Percentiles rank a stretch among this genome's conserved stretches.
These are phyloP conservation scores for Phyllachora maydis DNA, from an alignment of 2,329 filamentous ascomycete genomes.

Conservation along the genomic window DNA sequence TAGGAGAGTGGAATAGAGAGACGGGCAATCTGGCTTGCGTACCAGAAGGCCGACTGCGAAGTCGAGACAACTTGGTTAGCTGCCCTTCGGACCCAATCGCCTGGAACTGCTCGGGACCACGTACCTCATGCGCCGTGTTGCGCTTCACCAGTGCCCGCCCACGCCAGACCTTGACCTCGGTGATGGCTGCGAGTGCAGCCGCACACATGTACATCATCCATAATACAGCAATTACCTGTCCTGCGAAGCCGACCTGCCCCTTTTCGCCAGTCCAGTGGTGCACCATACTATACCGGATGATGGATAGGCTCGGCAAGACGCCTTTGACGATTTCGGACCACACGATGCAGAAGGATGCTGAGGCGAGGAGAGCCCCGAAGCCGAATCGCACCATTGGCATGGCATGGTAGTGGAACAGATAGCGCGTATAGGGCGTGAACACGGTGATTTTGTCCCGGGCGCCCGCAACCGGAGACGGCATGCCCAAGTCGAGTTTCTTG, in stretches of 20 bases:
- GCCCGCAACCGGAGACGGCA: slow-evolving; percentile 30
- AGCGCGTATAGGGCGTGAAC: slow-evolving; percentile 65
- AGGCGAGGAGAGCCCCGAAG: slow-evolving; percentile 44
- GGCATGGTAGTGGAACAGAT: slow-evolving; percentile 53
- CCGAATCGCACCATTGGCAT: slow-evolving; percentile 46
- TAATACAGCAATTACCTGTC: slow-evolving; percentile 61
- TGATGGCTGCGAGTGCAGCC: slow-evolving; percentile 70
- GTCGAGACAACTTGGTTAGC: too few relatives aligned
- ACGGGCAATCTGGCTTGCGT: slow-evolving; percentile 77
- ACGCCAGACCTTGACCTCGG: slow-evolving; percentile 93
- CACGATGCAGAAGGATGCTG: slow-evolving; percentile 65
- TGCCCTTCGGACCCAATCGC: too few relatives aligned
- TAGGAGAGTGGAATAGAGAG: slow-evolving; percentile 84
- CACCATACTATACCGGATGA: slow-evolving; percentile 45
- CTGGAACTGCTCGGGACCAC: too few relatives aligned
- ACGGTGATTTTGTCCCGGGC: slow-evolving; percentile 33
- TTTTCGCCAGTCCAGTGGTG: slow-evolving; percentile 52
- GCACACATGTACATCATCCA: slow-evolving; percentile 97
- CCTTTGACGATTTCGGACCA: slow-evolving; percentile 88
- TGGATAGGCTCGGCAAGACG: slow-evolving; percentile 56
- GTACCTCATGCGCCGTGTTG: slow-evolving; percentile 83
- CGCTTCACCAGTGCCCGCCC: slow-evolving; percentile 76
- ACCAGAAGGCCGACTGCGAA: slow-evolving; percentile 95
- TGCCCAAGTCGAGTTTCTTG: slow-evolving; percentile 57
- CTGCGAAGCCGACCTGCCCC: slow-evolving; percentile 64